phyloP scores from a whole-genome alignment of 2,329 filamentous ascomycete genomes.

The Phoma sp. region DNA sequence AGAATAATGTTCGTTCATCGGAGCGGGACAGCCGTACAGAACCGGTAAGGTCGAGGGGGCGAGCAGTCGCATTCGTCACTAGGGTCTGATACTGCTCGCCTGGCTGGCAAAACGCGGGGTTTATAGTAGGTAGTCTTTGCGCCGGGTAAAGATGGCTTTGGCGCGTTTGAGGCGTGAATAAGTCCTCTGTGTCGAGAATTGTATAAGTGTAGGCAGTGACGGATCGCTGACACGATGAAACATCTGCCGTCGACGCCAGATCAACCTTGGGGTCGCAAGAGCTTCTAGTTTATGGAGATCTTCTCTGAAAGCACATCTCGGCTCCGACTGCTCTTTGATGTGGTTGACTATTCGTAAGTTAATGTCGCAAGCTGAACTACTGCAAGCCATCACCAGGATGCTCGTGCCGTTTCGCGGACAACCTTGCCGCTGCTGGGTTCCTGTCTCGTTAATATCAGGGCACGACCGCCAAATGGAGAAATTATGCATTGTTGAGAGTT shows the following conservation, averaged over 20 bases:
- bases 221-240: background rate
- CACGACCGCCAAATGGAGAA: background rate
- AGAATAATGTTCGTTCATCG: slow-evolving; percentile 8
- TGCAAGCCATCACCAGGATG: slow-evolving; percentile 25
- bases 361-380: slow-evolving; percentile 11
- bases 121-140: slow-evolving; percentile 1
- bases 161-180: slow-evolving; percentile 1
- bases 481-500: slow-evolving; percentile 12
- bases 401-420: slow-evolving; percentile 1
- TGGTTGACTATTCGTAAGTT: background rate
- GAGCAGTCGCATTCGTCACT: background rate
- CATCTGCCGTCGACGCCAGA: background rate
- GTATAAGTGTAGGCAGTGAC: background rate
- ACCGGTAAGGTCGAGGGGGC: slow-evolving; percentile 2
- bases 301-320: background rate
- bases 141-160: slow-evolving; percentile 3
- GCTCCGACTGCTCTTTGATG: background rate
- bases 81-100: background rate
- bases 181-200: background rate
- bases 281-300: background rate
- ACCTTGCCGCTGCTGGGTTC: slow-evolving; percentile 11
- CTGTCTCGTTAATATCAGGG: background rate
- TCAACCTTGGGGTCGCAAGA: background rate
- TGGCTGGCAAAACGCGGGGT: slow-evolving; percentile 27
- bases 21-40: slow-evolving; percentile 8